Conservation (phyloP, 345 rosid genomes). For the Hibiscus trionum region DNA sequence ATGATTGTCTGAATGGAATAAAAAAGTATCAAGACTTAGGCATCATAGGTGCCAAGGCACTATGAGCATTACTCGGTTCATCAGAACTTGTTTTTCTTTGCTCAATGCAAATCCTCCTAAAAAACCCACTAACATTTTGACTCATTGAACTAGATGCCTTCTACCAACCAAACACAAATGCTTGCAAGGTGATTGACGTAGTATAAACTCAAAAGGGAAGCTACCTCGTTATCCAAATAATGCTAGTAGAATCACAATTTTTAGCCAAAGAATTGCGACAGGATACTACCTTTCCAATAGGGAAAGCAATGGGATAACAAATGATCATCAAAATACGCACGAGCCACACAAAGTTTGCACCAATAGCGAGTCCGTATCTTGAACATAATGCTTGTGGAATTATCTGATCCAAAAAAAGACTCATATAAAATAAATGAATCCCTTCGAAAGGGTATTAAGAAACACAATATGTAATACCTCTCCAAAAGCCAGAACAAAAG, state of each 20-base stretch:
- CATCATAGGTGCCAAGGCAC: background rate
- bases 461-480: slow-evolving; percentile 41
- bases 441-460: background rate
- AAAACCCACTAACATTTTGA: background rate
- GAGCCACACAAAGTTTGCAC: slow-evolving; percentile 67
- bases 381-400: slow-evolving; percentile 84
- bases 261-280: background rate
- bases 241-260: slow-evolving; percentile 6
- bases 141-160: background rate
- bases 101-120: background rate
- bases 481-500: slow-evolving; percentile 76
- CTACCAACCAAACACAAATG: background rate
- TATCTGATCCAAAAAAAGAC: slow-evolving; percentile 28
- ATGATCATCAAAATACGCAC: slow-evolving; percentile 63
- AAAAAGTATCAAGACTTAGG: background rate
- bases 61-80: background rate
- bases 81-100: background rate
- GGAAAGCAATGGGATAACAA: slow-evolving; percentile 72
- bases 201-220: background rate
- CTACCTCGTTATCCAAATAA: background rate
- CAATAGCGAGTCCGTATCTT: slow-evolving; percentile 72
- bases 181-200: background rate
- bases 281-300: slow-evolving; percentile 61
- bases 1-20: background rate
- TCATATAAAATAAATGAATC: background rate